A percentile compares a stretch with the other conserved stretches of the same genome.
phyloP scores from a whole-genome alignment of 2,329 filamentous ascomycete genomes.

The Ilyonectria mors-panacis region DNA sequence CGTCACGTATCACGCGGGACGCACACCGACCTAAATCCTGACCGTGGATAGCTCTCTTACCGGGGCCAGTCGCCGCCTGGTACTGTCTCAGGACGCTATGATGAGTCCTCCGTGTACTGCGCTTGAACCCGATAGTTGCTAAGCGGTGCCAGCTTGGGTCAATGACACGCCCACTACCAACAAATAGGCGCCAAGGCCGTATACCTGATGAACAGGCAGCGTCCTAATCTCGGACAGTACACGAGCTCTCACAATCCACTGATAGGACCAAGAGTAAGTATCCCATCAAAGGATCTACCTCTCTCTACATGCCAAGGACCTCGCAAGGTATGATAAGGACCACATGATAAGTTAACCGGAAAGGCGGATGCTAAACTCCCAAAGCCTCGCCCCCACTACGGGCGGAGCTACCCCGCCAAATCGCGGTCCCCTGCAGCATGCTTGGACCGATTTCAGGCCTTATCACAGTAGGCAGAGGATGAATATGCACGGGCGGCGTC shows the following conservation, averaged over 20 bases:
- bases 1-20: constrained; percentile 29
- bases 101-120: constrained; percentile 5
- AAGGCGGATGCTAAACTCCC: constrained; percentile 20
- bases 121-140: constrained; percentile 1
- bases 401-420: constrained; percentile 49
- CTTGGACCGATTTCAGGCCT: constrained; percentile 11
- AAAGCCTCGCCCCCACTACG: constrained; percentile 34
- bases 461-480: not conserved
- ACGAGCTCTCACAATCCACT: not conserved
- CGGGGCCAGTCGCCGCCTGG: constrained; percentile 15
- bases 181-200: not conserved
- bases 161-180: not conserved
- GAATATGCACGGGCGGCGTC: not conserved
- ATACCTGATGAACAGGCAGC: not conserved
- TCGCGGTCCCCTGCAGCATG: constrained; percentile 40
- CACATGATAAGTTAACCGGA: constrained; percentile 33
- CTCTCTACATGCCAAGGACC: constrained; percentile 16
- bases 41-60: constrained; percentile 22
- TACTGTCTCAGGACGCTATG: constrained; percentile 20
- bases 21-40: constrained; percentile 26
- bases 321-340: constrained; percentile 17
- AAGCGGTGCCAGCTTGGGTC: constrained; percentile 1
- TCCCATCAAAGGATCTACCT: constrained; percentile 11
- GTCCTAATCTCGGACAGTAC: not conserved
- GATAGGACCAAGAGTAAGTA: constrained; percentile 1